A percentile compares a stretch with the other conserved stretches of the same genome.
Conservation (phyloP, 164 flowering plant species). For the Litsea cubeba region DNA sequence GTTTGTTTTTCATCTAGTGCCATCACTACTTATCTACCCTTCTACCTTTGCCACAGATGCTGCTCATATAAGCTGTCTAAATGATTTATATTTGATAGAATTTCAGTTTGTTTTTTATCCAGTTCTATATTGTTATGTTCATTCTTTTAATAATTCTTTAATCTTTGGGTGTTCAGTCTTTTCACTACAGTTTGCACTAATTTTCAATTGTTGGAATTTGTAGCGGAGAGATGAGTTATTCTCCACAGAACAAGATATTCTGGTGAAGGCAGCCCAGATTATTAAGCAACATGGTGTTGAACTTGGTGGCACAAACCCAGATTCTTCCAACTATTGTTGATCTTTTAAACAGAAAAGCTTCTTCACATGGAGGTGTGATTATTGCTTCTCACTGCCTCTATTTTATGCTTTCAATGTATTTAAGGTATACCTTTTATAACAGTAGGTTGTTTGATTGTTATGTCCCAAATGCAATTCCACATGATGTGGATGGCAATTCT, state of each 20-base stretch:
- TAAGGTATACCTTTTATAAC: not conserved
- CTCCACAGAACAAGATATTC: conserved; percentile 67
- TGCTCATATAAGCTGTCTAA: not conserved
- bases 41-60: not conserved
- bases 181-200: conserved; percentile 3
- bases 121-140: not conserved
- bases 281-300: conserved; percentile 68
- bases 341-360: not conserved
- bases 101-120: not conserved
- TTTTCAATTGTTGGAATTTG: conserved; percentile 8
- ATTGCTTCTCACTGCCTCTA: not conserved
- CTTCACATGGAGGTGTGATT: conserved; percentile 3
- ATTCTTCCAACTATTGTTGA: conserved; percentile 13
- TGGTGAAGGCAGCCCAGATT: conserved; percentile 59
- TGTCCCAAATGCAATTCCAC: not conserved
- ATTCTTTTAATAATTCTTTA: not conserved
- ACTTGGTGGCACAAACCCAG: conserved; percentile 38
- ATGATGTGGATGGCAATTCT: not conserved
- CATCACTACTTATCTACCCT: not conserved
- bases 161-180: not conserved
- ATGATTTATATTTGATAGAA: not conserved
- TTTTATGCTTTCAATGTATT: not conserved
- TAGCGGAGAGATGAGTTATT: conserved; percentile 66
- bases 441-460: not conserved
- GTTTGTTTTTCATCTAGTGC: not conserved